Evolutionary conservation across 2,329 filamentous ascomycete species (phyloP).

Genomic region (Alternaria alternata): DNA sequence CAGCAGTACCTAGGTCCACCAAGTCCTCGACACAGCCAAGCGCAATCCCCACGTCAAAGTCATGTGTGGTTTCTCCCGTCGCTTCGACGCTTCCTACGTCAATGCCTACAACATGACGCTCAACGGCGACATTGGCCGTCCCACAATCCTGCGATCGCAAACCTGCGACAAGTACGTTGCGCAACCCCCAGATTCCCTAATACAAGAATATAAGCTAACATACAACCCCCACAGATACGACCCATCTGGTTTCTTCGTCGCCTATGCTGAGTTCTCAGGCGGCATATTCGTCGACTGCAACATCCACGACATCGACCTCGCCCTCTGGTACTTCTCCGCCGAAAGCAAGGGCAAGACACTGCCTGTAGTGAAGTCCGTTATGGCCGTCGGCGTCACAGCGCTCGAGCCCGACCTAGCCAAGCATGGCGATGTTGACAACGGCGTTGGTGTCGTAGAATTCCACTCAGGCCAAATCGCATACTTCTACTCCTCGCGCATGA

Average conservation of each 20-base stretch:
- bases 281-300: slow-evolving; percentile 77
- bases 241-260: slow-evolving; percentile 71
- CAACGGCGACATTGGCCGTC: slow-evolving; percentile 65
- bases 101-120: slow-evolving; percentile 64
- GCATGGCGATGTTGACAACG: slow-evolving; percentile 69
- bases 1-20: slow-evolving; percentile 60
- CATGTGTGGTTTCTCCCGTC: slow-evolving; percentile 71
- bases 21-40: slow-evolving; percentile 65
- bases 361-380: slow-evolving; percentile 63
- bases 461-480: slow-evolving; percentile 69
- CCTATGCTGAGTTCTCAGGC: slow-evolving; percentile 70
- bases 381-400: slow-evolving; percentile 65
- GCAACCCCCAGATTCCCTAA: neutral
- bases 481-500: slow-evolving; percentile 71
- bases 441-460: slow-evolving; percentile 71
- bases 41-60: slow-evolving; percentile 68
- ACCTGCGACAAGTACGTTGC: slow-evolving; percentile 66
- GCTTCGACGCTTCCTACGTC: slow-evolving; percentile 72
- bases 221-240: slow-evolving; percentile 53
- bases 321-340: slow-evolving; percentile 66
- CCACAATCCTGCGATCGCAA: slow-evolving; percentile 69
- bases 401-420: slow-evolving; percentile 66
- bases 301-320: slow-evolving; percentile 74
- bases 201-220: neutral
- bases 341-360: slow-evolving; percentile 25